Evolutionary conservation across 2,329 filamentous ascomycete species (phyloP).

Genomic region (Penicillium digitatum): DNA sequence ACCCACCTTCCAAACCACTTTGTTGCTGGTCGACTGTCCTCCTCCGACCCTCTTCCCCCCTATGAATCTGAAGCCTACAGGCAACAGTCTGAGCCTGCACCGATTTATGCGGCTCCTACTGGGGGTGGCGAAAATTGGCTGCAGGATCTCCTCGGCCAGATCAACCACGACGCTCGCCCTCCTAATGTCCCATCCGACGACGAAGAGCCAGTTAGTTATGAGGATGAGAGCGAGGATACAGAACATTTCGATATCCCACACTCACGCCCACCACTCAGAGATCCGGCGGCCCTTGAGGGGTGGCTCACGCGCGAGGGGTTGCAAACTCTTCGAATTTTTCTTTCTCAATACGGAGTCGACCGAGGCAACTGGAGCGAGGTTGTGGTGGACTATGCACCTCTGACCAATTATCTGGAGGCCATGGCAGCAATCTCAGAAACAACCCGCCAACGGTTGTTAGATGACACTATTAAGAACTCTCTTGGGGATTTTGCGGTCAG

Average conservation of each 20-base stretch:
- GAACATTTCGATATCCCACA: constrained; percentile 11
- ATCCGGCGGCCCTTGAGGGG: constrained; percentile 30
- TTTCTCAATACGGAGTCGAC: constrained; percentile 40
- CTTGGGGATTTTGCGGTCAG: constrained; percentile 36
- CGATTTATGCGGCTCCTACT: constrained; percentile 33
- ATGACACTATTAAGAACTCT: constrained; percentile 30
- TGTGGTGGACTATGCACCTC: constrained; percentile 32
- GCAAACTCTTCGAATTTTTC: constrained; percentile 34
- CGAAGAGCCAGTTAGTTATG: constrained; percentile 12
- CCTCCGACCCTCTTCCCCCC: constrained; percentile 80
- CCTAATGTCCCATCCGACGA: constrained; percentile 16
- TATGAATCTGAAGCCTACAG: constrained; percentile 43
- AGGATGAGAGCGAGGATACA: constrained; percentile 11
- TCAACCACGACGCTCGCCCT: constrained; percentile 19
- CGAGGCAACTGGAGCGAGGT: constrained; percentile 41
- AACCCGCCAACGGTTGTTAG: constrained; percentile 27
- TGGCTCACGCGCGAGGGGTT: constrained; percentile 36
- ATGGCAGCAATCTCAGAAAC: constrained; percentile 27
- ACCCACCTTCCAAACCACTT: constrained; percentile 63
- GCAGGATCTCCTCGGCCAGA: constrained; percentile 34
- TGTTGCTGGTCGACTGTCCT: constrained; percentile 62
- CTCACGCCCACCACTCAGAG: constrained; percentile 23
- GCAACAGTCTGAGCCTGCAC: constrained; percentile 34
- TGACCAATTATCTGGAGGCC: constrained; percentile 37
- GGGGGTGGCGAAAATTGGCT: constrained; percentile 35